Evolutionary conservation across 805 yeast species (phyloP), one percentile per base, ranked within the genome.

Genomic region (Brettanomyces sp.): DNA sequence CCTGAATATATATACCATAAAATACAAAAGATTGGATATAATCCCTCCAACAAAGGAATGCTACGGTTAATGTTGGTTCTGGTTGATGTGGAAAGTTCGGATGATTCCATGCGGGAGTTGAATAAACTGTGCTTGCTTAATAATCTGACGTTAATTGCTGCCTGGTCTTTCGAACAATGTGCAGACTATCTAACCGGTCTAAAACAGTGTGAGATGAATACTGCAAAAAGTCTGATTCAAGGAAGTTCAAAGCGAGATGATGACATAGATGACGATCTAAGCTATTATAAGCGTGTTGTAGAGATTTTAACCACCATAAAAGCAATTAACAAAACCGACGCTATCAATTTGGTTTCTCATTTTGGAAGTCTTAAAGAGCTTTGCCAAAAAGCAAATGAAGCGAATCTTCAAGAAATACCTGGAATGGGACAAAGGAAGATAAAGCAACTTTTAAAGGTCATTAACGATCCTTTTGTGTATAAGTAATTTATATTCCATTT

Each of bases 1-100:
- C 88, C 90, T 0, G 91, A 84, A 53, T 85, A 85, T 54, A 72
- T 85, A 3, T 74, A 76, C 63, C 76, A 76, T 49, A 68, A 83
- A 48, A 69, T 82, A 60, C 68, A 63, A 40, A 63, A 53, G 45
- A 48, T 66, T 24, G 47, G 57, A 3, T 52, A 57, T 45, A 57
- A 51, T 21, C 49, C 53, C 12, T 48, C 44, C 11, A 48, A 52
- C n/a, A 43, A 40, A n/a, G 48, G 48, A 13, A 52, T 32, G 51
- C 65, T 45, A 39, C 55, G 82, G n/a, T 69, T 83, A 2, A 53
- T 84, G 24, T 59, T 84, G 40, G 74, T 77, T 32, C 79, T 82
- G 5, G 81, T 83, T 5, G 93, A 84, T 56, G 76, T 82, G 9
- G 82, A 76, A 11, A 75, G 78, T 25, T 73, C 72, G 28, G 73